Percentiles rank a stretch among this genome's conserved stretches.
These are phyloP conservation scores for Calonectria henricotiae DNA, from an alignment of 2,329 filamentous ascomycete species.

Conservation along the genomic window DNA sequence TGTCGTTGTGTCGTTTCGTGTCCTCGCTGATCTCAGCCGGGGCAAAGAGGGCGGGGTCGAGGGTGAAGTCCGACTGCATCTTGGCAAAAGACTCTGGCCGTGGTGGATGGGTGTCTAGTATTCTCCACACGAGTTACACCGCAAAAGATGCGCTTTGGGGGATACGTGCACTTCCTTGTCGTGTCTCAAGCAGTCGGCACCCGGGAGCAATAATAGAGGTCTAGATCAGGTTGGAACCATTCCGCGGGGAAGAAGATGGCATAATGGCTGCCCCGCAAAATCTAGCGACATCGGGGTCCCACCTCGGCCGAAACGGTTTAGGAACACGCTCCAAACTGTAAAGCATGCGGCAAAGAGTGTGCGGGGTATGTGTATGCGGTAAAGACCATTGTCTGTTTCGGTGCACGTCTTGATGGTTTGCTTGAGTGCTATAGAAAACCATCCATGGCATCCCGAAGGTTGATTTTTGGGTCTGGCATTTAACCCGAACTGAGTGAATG, in stretches of 20 bases:
- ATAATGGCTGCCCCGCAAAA: conserved; percentile 5
- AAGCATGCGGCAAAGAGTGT: conserved; percentile 14
- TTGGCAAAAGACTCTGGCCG: neutral
- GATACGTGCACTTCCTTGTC: neutral
- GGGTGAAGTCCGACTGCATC: conserved; percentile 32
- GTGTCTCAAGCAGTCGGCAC: conserved; percentile 2
- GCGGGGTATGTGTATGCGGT: neutral
- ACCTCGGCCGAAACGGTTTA: conserved; percentile 21
- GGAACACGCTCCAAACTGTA: neutral
- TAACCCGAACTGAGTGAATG: neutral
- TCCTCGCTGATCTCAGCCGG: neutral
- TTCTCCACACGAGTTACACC: conserved; percentile 19
- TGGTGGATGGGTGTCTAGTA: neutral
- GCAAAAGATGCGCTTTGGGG: neutral
- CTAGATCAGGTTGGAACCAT: conserved; percentile 1
- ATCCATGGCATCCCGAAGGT: neutral
- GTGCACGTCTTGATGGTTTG: no score
- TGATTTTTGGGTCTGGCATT: neutral
- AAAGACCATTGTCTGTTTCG: neutral
- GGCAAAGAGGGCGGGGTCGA: conserved; percentile 20
- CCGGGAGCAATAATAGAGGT: neutral
- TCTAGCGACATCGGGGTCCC: conserved; percentile 21
- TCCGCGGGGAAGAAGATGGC: neutral
- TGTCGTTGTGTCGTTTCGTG: conserved; percentile 18
- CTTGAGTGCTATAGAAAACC: neutral